Evolutionary conservation across 306 rosid species (phyloP).

Genomic region (Heteromeles arbutifolia): DNA sequence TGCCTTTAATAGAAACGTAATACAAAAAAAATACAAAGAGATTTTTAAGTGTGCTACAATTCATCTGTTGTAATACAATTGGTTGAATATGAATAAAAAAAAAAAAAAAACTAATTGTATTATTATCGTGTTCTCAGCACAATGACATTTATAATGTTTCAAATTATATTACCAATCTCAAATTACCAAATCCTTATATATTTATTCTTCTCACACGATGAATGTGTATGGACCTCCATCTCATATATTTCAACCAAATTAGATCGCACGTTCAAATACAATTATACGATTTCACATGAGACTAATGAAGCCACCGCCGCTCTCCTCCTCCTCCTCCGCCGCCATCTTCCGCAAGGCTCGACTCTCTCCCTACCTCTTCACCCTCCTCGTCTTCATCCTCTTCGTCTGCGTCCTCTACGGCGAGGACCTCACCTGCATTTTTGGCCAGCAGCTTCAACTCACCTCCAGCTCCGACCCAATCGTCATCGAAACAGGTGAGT

Average conservation of each 20-base stretch:
- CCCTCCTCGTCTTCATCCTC: constrained; percentile 62
- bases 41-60: too few species aligned
- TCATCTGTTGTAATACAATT: too few species aligned
- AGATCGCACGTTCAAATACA: background rate
- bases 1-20: too few species aligned
- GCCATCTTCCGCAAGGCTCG: constrained; percentile 47
- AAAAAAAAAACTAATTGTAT: too few species aligned
- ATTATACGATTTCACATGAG: background rate
- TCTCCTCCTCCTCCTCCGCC: constrained; percentile 31
- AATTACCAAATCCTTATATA: background rate
- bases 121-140: too few species aligned
- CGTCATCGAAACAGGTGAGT: constrained; percentile 44
- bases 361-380: constrained; percentile 66
- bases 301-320: constrained; percentile 52
- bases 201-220: background rate
- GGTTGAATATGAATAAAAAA: too few species aligned
- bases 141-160: too few species aligned
- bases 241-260: background rate
- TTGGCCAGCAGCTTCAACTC: constrained; percentile 49
- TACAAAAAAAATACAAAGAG: too few species aligned
- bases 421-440: constrained; percentile 59
- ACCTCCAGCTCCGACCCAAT: constrained; percentile 20
- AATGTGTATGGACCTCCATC: background rate
- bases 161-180: too few species aligned
- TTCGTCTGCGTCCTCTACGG: constrained; percentile 68